These are phyloP conservation scores for Helicostylum pulchrum DNA, from an alignment of 192 early-diverging fungal species.

Conservation along the genomic window DNA sequence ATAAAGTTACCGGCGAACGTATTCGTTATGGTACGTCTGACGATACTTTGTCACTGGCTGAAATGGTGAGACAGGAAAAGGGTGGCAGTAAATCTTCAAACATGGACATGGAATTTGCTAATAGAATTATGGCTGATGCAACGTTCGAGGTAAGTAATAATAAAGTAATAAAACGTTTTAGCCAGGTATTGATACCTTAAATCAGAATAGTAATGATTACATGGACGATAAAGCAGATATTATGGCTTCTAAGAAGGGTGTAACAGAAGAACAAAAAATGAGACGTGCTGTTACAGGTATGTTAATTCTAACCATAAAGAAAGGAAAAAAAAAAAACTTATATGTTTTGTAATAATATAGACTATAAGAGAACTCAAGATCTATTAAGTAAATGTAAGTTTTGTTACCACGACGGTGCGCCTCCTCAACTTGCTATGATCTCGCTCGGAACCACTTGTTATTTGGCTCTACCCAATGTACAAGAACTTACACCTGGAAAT, in stretches of 20 bases:
- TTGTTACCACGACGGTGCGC: conserved; percentile 70
- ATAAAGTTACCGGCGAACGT: conserved; percentile 57
- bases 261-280: conserved; percentile 63
- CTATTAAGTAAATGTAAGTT: conserved; percentile 70
- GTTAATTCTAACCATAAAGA: not conserved
- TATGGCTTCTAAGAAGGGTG: conserved; percentile 59
- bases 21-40: conserved; percentile 59
- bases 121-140: conserved; percentile 66
- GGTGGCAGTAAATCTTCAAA: conserved; percentile 38
- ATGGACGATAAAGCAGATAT: conserved; percentile 87
- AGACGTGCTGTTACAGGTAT: conserved; percentile 59
- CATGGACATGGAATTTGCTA: conserved; percentile 69
- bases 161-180: conserved; percentile 16
- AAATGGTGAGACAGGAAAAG: conserved; percentile 71
- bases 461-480: conserved; percentile 69
- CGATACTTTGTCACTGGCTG: conserved; percentile 49
- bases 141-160: conserved; percentile 45
- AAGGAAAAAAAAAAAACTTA: not conserved
- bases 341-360: conserved; percentile 30
- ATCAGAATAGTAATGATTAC: conserved; percentile 82
- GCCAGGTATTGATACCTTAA: not conserved
- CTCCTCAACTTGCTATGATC: conserved; percentile 68
- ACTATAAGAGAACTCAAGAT: conserved; percentile 63
- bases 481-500: conserved; percentile 79
- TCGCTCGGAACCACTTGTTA: conserved; percentile 76